phyloP scores from a whole-genome alignment of 192 early-diverging fungal species.

The Powellomyces hirtus region DNA sequence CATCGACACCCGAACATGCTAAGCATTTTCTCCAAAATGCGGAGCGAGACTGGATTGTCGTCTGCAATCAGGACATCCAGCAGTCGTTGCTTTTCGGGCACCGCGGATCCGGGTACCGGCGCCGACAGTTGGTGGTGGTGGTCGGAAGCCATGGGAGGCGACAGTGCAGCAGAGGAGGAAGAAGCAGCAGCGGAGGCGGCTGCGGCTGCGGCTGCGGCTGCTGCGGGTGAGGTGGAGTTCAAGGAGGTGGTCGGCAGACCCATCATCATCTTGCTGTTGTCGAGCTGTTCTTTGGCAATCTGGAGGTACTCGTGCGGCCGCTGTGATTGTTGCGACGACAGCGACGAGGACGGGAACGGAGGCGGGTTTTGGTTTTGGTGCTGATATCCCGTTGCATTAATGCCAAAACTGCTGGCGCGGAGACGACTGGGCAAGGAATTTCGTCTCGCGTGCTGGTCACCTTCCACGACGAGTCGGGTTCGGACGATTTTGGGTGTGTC shows the following conservation, averaged over 20 bases:
- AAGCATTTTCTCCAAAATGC: slow-evolving; percentile 89
- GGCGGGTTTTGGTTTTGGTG: too few relatives aligned
- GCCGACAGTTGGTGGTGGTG: slow-evolving; percentile 9
- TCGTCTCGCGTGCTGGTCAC: slow-evolving; percentile 20
- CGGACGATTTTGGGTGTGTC: slow-evolving; percentile 16
- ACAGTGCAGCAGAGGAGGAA: background rate
- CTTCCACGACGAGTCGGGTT: slow-evolving; percentile 8
- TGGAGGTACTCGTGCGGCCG: slow-evolving; percentile 22
- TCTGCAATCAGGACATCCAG: slow-evolving; percentile 76
- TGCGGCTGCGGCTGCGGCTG: background rate
- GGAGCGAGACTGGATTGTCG: slow-evolving; percentile 85
- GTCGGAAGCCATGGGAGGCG: background rate
- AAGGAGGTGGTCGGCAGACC: background rate
- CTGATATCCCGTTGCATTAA: background rate
- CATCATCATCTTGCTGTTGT: slow-evolving; percentile 3
- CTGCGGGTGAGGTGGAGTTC: background rate
- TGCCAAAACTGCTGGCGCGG: slow-evolving; percentile 36
- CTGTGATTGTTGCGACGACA: background rate
- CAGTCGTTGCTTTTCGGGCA: background rate
- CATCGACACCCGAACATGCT: slow-evolving; percentile 72
- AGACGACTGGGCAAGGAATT: slow-evolving; percentile 44
- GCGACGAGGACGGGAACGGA: background rate
- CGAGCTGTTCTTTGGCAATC: slow-evolving; percentile 31
- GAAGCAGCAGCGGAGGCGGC: background rate
- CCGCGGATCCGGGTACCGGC: background rate